Evolutionary conservation across 2,329 filamentous ascomycete genomes (phyloP), one percentile per base, ranked within the genome.

Genomic region (Orbilia quercus): DNA sequence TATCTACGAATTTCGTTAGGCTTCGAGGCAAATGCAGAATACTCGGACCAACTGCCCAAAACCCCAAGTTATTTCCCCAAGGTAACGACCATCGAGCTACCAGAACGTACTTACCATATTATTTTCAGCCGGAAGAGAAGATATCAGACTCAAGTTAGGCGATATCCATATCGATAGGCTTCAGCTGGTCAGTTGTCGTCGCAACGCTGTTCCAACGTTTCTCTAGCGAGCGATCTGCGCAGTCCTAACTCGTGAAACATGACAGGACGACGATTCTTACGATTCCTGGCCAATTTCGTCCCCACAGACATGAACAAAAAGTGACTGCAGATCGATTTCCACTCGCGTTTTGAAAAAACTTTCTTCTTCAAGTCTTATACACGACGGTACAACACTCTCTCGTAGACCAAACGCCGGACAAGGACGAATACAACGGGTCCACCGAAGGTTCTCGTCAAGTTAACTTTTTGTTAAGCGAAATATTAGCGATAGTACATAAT

Each of bases 401-500:
- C n/a, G n/a, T n/a, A n/a, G n/a, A n/a, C n/a, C n/a, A n/a, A n/a
- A n/a, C n/a, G n/a, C n/a, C n/a, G n/a, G n/a, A n/a, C n/a, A n/a
- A n/a, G n/a, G n/a, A n/a, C 22, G 7, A 4, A 22, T 20, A 45
- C 18, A 22, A 18, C 42, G 42, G 42, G 4, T 45, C 18, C 16
- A 22, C 42, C 18, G 42, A 4, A 38, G 14, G 6, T 23, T 57
- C 53, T 12, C 53, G 44, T 57, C 25, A 57, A 44, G 4, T 18
- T 44, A n/a, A n/a, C n/a, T n/a, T n/a, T n/a, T n/a, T n/a, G n/a
- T n/a, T 57, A 44, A 57, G 36, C 53, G 53, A 44, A 7, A 18
- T 22, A 16, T 44, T 57, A 57, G 53, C 53, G 53, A 57, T 28
- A 57, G 22, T 42, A 57, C 36, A 57, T 57, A 44, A 44, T 40